Evolutionary conservation across 768 basidiomycete species (phyloP), one percentile per base, ranked within the genome.

Genomic region (Glaciozyma martinii): DNA sequence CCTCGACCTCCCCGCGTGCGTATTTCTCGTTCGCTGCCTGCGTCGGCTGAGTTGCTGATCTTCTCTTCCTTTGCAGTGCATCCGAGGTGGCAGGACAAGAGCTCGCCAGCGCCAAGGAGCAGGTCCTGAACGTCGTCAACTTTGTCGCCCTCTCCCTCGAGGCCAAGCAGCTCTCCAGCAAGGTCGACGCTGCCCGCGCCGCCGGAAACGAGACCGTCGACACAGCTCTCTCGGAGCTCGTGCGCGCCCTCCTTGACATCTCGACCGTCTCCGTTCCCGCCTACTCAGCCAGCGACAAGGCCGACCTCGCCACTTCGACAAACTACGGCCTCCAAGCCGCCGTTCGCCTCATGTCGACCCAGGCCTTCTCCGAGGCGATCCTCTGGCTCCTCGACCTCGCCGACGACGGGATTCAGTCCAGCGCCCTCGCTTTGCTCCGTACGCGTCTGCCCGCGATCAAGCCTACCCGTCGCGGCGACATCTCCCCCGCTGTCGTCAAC

Each of bases 291-390:
- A 7, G 19, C 30, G 63, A 71, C 40, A 12, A 47, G 5, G 50
- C 62, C 32, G 73, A 73, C 21, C 59, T 76, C 33, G 50, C 50
- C 10, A 32, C 46, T 4, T 66, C 62, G 1, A 57, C 67, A 18
- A 81, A 82, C 32, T 68, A 74, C 23, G 80, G 84, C 5, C 76
- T 89, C 56, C 80, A 77, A 21, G 81, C 79, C 54, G 78, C 83
- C 3, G 80, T 90, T 59, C 79, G 76, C 29, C 81, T 84, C 50
- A 85, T 93, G 77, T 81, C 86, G 12, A 90, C 86, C 3, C 74
- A 77, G 37, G 83, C 86, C 70, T 93, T 94, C 76, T 68, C 72
- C 18, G 71, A 74, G 18, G 71, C 68, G 3, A 60, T 72, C 25
- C 64, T 62, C 30, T 71, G 71, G 65, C 67, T 72, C 13, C 69